These are phyloP conservation scores for Fraxinus quadrangulata DNA, from an alignment of 257 asterid genomes.

Conservation along the genomic window DNA sequence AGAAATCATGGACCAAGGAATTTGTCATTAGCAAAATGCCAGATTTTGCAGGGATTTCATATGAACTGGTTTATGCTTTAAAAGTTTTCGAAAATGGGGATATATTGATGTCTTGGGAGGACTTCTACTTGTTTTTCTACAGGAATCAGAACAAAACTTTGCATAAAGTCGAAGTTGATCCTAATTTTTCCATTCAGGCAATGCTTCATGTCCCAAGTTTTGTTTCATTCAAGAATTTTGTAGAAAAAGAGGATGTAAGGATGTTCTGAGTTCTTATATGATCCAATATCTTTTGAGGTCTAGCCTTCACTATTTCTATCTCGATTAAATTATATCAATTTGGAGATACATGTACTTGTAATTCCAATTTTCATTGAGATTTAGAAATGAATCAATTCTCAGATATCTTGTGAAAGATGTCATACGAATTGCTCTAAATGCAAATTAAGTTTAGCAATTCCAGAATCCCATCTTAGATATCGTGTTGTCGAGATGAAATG, in stretches of 20 bases:
- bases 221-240: conserved; percentile 21
- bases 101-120: conserved; percentile 39
- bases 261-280: not conserved
- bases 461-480: too few relatives aligned
- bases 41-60: not conserved
- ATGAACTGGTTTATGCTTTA: conserved; percentile 25
- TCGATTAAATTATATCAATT: too few relatives aligned
- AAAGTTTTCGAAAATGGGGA: conserved; percentile 45
- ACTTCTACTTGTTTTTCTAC: conserved; percentile 28
- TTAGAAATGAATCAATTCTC: too few relatives aligned
- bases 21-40: conserved; percentile 25
- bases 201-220: conserved; percentile 21
- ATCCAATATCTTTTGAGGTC: too few relatives aligned
- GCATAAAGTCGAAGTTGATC: not conserved
- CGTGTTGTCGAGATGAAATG: too few relatives aligned
- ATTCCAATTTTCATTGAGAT: too few relatives aligned
- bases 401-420: too few relatives aligned
- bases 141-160: conserved; percentile 25
- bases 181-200: conserved; percentile 8
- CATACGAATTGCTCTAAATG: too few relatives aligned
- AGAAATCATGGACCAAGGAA: conserved; percentile 40
- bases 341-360: too few relatives aligned
- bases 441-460: too few relatives aligned
- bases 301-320: too few relatives aligned
- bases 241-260: not conserved